Percentiles rank a stretch among this genome's conserved stretches.
Conservation (phyloP, 2,329 filamentous ascomycete species). For the Paraphoma chrysanthemicola region DNA sequence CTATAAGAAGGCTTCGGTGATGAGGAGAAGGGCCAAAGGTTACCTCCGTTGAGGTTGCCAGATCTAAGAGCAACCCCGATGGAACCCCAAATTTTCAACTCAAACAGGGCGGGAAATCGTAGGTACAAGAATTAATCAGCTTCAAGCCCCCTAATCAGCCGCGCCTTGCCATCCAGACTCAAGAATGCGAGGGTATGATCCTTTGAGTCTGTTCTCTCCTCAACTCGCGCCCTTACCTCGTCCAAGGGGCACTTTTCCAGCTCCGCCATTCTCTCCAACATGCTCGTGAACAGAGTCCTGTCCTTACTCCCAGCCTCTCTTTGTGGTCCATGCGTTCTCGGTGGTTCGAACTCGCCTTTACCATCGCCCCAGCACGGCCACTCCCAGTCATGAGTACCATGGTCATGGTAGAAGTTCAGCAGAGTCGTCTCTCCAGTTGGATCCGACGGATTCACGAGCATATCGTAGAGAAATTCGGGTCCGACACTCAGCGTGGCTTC, state of each 20-base stretch:
- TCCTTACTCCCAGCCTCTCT: conserved; percentile 11
- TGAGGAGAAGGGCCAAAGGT: background rate
- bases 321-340: conserved; percentile 36
- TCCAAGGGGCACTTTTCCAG: conserved; percentile 19
- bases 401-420: conserved; percentile 38
- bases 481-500: conserved; percentile 35
- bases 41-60: too few relatives aligned
- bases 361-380: conserved; percentile 23
- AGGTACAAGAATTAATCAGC: conserved; percentile 7
- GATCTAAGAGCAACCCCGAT: too few relatives aligned
- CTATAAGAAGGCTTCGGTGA: background rate
- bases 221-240: conserved; percentile 27
- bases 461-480: conserved; percentile 32
- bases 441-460: conserved; percentile 20
- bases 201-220: conserved; percentile 19
- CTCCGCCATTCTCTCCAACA: conserved; percentile 36
- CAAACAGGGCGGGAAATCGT: background rate
- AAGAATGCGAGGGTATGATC: conserved; percentile 34
- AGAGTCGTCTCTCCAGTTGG: conserved; percentile 23
- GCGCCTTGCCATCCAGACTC: conserved; percentile 31
- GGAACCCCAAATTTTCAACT: background rate
- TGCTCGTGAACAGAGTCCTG: conserved; percentile 27
- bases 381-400: conserved; percentile 34
- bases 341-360: conserved; percentile 31
- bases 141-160: conserved; percentile 30